Evolutionary conservation across 163 green algal genomes (phyloP), one percentile per base, ranked within the genome.

Genomic region (Chlorella variabilis): DNA sequence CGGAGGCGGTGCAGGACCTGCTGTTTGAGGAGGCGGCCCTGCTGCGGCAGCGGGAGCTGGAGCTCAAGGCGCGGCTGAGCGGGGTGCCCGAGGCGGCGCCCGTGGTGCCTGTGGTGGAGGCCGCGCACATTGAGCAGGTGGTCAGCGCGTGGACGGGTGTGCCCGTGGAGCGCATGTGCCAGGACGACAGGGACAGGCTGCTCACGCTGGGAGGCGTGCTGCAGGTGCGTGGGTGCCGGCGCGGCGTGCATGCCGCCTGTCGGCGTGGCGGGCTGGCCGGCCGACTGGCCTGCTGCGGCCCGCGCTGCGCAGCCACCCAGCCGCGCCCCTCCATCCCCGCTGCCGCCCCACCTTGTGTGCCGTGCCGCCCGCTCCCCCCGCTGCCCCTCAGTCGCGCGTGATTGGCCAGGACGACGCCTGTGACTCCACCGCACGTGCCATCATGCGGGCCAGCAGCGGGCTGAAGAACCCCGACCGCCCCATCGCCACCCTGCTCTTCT

Each of bases 361-460:
- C 42, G 13, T 4, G 13, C 42, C 41, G 34, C 74, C 58, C 34
- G n/a, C 66, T 27, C 82, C 95, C 74, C 97, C 91, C 9, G 92
- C 88, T 31, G 94, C 98, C 81, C 91, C 98, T 78, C 96, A 99
- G 90, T 85, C 91, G 17, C 91, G 95, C 45, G 91, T 99, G 33
- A 98, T 99, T 81, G 96, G 96, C 31, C 97, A 99, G 91, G 97
- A 99, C 86, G 97, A 99, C 91, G 97, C 97, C 15, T 94, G 99
- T 8, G 92, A 92, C 58, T 95, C 96, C 83, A 98, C 98, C 87
- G 87, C 89, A 27, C 89, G 95, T 39, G 95, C 96, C 82, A 98
- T 99, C 83, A 89, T 95, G 67, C 93, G 95, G 67, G 94, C 94
- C 31, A 88, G 94, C 65, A 95, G 97, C 48, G 97, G 97, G 31